Conservation (phyloP, 2,329 filamentous ascomycete species). For the Sporothrix phasma region DNA sequence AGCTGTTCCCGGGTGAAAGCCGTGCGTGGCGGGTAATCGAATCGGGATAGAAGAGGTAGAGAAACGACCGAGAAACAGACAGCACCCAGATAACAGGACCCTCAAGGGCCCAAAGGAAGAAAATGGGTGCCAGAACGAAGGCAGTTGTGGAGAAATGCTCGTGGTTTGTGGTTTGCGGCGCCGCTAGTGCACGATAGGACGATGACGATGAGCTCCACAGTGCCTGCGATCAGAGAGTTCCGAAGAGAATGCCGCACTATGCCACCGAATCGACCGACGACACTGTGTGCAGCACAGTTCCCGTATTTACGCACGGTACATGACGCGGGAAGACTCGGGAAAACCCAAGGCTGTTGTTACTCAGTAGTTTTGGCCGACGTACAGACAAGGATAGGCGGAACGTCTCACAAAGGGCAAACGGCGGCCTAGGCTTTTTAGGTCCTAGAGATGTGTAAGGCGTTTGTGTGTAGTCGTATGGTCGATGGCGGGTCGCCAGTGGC, state of each 20-base stretch:
- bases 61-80: background rate
- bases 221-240: background rate
- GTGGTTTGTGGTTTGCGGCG: background rate
- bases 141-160: conserved; percentile 5
- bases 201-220: conserved; percentile 9
- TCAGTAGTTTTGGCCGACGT: background rate
- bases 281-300: background rate
- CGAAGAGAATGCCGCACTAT: too few species aligned
- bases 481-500: too few species aligned
- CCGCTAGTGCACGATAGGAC: background rate
- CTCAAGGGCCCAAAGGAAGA: background rate
- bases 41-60: background rate
- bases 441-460: background rate
- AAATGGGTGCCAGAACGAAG: background rate
- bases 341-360: conserved; percentile 10
- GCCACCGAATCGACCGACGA: too few species aligned
- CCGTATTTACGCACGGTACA: background rate
- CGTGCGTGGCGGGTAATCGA: background rate
- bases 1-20: background rate
- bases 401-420: background rate
- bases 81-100: background rate
- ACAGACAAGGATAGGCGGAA: background rate
- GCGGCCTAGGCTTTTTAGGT: background rate
- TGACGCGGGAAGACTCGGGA: conserved; percentile 1
- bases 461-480: too few species aligned